A percentile compares a stretch with the other conserved stretches of the same genome.
phyloP scores from a whole-genome alignment of 176 grass and related monocot genomes.

The Chloris gayana region DNA sequence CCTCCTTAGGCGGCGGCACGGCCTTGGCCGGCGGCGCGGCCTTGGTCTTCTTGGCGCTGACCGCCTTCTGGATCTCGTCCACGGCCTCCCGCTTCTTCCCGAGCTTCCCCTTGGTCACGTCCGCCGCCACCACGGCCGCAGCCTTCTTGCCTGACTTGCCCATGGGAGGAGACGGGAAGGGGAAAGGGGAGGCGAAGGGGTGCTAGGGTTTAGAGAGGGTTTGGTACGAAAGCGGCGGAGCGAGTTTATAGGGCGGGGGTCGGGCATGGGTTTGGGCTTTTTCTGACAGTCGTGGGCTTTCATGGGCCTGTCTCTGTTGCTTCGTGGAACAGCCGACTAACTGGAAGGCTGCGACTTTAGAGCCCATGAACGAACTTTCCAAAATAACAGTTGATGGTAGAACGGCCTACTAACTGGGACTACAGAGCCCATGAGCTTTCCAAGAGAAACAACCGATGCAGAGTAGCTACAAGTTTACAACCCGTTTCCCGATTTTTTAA shows the following conservation, averaged over 20 bases:
- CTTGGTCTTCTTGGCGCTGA: constrained; percentile 78
- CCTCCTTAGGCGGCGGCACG: constrained; percentile 18
- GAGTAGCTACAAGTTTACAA: too few species aligned
- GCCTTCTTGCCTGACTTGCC: constrained; percentile 65
- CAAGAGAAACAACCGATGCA: too few species aligned
- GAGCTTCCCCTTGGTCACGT: constrained; percentile 42
- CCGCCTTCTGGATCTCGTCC: constrained; percentile 56
- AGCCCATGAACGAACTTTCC: too few species aligned
- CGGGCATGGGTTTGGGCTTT: neutral
- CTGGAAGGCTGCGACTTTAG: too few species aligned
- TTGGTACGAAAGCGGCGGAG: neutral
- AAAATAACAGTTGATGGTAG: too few species aligned
- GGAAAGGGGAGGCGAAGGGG: neutral
- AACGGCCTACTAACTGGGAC: too few species aligned
- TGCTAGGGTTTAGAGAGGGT: constrained; percentile 64
- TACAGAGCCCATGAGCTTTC: too few species aligned
- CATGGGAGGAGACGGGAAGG: constrained; percentile 39
- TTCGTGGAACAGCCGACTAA: too few species aligned
- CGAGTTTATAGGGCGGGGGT: neutral
- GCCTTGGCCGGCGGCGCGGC: constrained; percentile 33
- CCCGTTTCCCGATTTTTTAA: too few species aligned
- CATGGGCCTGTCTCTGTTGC: neutral
- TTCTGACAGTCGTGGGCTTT: neutral
- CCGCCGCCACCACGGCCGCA: constrained; percentile 8
- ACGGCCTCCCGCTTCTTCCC: constrained; percentile 71